Evolutionary conservation across 306 rosid species (phyloP), one percentile per base, ranked within the genome.

Genomic region (Mucuna pruriens): DNA sequence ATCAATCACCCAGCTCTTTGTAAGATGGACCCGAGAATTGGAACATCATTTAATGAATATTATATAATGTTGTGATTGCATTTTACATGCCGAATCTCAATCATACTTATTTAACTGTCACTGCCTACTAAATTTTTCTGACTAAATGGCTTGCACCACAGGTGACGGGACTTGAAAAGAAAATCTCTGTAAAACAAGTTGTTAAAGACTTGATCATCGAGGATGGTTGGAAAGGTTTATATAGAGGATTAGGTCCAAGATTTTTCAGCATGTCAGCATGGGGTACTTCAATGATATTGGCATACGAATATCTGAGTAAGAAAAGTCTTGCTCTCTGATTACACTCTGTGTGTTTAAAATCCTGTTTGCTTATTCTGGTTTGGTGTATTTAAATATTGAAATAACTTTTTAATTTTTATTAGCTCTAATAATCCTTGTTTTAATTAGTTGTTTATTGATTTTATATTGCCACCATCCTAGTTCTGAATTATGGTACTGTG

Each of bases 271-370:
- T 87, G 94, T 95, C 98, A 0, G 94, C 94, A 2, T 95, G 97
- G 98, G 98, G 98, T 51, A 95, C 98, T 52, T 95, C 98, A 26
- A 92, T 95, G 98, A 90, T 95, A 67, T 61, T 95, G 88, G 63
- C 94, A 66, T 95, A 95, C 77, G 98, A 95, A 86, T 95, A 95
- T 81, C 86, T 92, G 71, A 95, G 98, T 95, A 92, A 61, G 72
- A 79, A n/a, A n/a, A 77, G 80, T 79, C 82, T 79, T 71, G 68
- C 34, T 78, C 61, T 79, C 52, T 60, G 74, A 67, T 83, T 77
- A 58, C 26, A 23, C 20, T 20, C 39, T 39, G 12, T 44, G 42
- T 76, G 39, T 69, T 36, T 54, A 16, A 19, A 66, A 40, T 76
- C 58, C 9, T 48, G 71, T 52, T 63, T 12, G 29, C 54, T 54